Base-by-base conservation (phyloP, 1,284 basidiomycete genomes). In the Puccinia polysora region DNA sequence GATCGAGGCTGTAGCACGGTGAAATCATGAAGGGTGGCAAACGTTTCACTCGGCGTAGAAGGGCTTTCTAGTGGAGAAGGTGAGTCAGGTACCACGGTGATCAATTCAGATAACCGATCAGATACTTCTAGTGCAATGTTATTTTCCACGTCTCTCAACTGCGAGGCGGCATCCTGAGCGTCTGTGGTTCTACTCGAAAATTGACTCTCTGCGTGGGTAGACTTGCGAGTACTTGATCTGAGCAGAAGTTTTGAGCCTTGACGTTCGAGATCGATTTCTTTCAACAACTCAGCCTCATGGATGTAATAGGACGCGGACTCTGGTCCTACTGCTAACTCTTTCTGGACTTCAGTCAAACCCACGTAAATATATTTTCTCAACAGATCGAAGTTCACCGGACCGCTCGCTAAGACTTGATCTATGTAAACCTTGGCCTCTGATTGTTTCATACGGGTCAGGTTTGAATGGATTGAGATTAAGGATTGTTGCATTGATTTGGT, bases 401-500 rank as follows among this genome's bases (percentile, higher is more conserved):
- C 77, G 25, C 68, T 76, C 20, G 78, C 77, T 2, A 79, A 69
- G 63, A 79, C 78, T 25, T 75, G 73, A 12, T 74, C 73, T 38
- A 75, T 75, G 74, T 79, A 80, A 25, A 78, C 65, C 20, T 75
- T 72, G 6, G 74, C 67, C 65, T 79, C 78, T 20, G 74, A 70
- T 34, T 75, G 73, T 59, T 79, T 76, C 10, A 77, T 65, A 8
- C 74, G 73, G 8, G 75, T 63, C 8, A 81, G 74, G 18, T 76
- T 78, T 8, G 76, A 77, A 63, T 80, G 77, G 0, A 76, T 76
- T 0, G 80, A 78, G 47, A 81, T 81, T 2, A 81, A 68, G 5
- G 76, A 77, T 75, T 77, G 75, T 73, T 81, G 80, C 58, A 81
- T 76, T 6, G 73, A 72, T 4, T 78, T 75, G 1, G 77, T 78